Base-by-base conservation (phyloP, 768 basidiomycete species). In the Termitomyces sp. region DNA sequence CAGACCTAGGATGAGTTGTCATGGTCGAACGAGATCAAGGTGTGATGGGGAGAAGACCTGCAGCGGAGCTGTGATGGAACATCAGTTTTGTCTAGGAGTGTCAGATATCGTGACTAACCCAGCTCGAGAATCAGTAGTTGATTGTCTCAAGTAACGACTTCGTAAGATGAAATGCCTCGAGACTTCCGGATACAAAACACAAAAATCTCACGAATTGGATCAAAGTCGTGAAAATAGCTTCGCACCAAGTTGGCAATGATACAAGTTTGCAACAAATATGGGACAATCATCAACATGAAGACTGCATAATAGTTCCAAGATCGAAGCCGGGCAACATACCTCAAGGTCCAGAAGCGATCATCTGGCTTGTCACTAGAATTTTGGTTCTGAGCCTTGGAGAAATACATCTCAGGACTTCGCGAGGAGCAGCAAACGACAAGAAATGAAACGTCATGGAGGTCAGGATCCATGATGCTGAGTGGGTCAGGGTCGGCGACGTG, bases 401-500 rank as follows among this genome's bases (percentile, higher is more conserved):
- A n/a, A n/a, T n/a, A n/a, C n/a, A n/a, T n/a, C n/a, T n/a, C n/a
- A n/a, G n/a, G n/a, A n/a, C n/a, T n/a, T n/a, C n/a, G n/a, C n/a
- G n/a, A n/a, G n/a, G n/a, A n/a, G n/a, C n/a, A n/a, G n/a, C n/a
- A n/a, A n/a, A n/a, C n/a, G n/a, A n/a, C n/a, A n/a, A n/a, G n/a
- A n/a, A n/a, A n/a, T n/a, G 82, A 69, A 14, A 82, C 73, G 53
- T 87, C 79, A 34, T 82, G 85, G 42, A 98, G 82, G 70, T 98
- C 96, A 38, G 93, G 81, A 62, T 93, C 87, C 50, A 90, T 80
- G 64, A 99, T 94, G 15, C 94, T 94, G 17, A 99, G 82, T 32
- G 97, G 97, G 68, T 99, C 97, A 51, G 98, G 79, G 60, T 97
- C 90, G 34, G 96, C 97, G 55, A 94, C 79, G 64, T 98, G 94